Percentiles rank a stretch among this genome's conserved stretches.
Evolutionary conservation across 345 rosid genomes (phyloP).

Genomic region (Eucalyptus fibrosa): DNA sequence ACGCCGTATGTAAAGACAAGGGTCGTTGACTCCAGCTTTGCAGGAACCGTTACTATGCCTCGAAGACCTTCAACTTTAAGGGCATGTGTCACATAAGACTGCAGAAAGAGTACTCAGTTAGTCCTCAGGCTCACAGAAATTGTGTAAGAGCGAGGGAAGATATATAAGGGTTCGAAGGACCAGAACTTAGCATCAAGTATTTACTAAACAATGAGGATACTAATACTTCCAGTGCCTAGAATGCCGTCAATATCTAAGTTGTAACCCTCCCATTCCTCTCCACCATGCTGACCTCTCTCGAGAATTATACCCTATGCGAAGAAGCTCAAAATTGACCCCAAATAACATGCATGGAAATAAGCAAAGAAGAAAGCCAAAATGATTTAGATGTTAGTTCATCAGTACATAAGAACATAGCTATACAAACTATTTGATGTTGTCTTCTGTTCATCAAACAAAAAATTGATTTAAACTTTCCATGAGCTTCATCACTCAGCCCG

Average conservation of each 20-base stretch:
- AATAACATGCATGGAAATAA: not conserved
- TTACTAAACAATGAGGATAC: not conserved
- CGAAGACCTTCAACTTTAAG: slow-evolving; percentile 78
- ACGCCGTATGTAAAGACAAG: slow-evolving; percentile 87
- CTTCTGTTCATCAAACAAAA: not conserved
- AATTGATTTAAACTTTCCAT: not conserved
- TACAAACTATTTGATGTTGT: not conserved
- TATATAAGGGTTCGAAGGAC: not conserved
- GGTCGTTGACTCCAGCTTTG: slow-evolving; percentile 95
- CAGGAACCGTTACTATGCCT: slow-evolving; percentile 71
- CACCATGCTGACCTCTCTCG: not conserved
- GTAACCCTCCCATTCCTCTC: not conserved
- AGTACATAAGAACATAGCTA: not conserved
- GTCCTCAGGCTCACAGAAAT: not conserved
- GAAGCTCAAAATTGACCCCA: not conserved
- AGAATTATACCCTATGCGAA: not conserved
- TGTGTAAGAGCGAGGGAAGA: not conserved
- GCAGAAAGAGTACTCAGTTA: not conserved
- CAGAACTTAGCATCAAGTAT: not conserved
- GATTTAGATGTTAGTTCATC: not conserved
- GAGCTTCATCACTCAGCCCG: not conserved
- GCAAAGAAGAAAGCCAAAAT: not conserved
- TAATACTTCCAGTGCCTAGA: not conserved
- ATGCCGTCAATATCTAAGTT: not conserved
- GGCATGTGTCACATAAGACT: slow-evolving; percentile 83